These are phyloP conservation scores for Scheffersomyces quercinus DNA, from an alignment of 1,139 yeast genomes.

Conservation along the genomic window DNA sequence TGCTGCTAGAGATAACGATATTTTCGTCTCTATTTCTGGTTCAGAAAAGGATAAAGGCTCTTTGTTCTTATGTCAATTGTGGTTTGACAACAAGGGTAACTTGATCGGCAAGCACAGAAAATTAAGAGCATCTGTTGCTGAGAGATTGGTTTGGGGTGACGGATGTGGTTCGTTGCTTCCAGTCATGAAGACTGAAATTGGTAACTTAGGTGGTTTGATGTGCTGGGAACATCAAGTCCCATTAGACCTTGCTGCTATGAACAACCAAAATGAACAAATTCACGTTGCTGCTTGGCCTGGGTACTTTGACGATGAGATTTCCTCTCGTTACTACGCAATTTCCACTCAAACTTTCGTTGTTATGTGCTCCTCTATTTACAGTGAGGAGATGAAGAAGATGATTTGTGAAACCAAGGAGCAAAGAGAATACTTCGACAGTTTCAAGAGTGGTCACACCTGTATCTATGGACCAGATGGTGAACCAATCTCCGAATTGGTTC, in stretches of 20 bases:
- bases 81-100: conserved; percentile 9
- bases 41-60: conserved; percentile 8
- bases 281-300: conserved; percentile 10
- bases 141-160: conserved; percentile 1
- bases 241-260: neutral
- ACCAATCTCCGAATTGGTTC: neutral
- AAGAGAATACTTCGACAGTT: neutral
- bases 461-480: conserved; percentile 4
- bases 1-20: conserved; percentile 9
- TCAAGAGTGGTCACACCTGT: neutral
- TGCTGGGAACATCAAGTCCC: conserved; percentile 1
- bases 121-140: conserved; percentile 1
- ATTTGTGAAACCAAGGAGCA: conserved; percentile 2
- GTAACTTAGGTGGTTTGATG: conserved; percentile 1
- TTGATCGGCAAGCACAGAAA: conserved; percentile 2
- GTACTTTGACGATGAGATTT: neutral
- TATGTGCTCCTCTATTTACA: conserved; percentile 2
- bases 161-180: conserved; percentile 1
- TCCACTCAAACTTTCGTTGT: conserved; percentile 2
- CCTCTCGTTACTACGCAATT: conserved; percentile 1
- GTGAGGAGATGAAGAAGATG: conserved; percentile 3
- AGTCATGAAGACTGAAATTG: conserved; percentile 1
- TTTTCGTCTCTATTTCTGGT: conserved; percentile 5
- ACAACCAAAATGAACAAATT: conserved; percentile 7
- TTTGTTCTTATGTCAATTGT: conserved; percentile 10